Base-by-base conservation (phyloP, 257 asterid species). In the Solanum ossicruentum region DNA sequence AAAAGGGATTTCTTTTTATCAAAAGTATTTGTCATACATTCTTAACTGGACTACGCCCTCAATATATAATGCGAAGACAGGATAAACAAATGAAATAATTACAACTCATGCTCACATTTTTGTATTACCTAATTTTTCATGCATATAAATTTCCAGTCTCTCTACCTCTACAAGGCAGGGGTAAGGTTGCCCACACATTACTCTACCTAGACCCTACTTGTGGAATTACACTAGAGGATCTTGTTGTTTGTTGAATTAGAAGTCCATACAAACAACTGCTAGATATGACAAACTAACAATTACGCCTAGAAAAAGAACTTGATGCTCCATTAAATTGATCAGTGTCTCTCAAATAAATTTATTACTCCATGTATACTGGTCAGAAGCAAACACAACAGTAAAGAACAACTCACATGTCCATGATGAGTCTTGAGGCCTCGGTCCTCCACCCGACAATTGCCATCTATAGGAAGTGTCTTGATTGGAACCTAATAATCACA, bases 381-480 rank as follows among this genome's bases (percentile, higher is more conserved):
- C 43, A 51, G 18, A 82, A 75, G 66, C 47, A 66, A 18, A 83
- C 8, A 52, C 28, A 36, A 51, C 84, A 41, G 78, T 15, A 54
- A 78, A 28, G 65, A 84, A 83, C 54, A 71, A 67, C 98, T 92
- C 90, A 95, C 99, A 85, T 92, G 99, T 87, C 97, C 99, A 88
- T 95, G 98, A 84, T 95, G 99, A 84, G 98, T 92, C 95, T 95
- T 94, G 88, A 95, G 89, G 84, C 98, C 98, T 85, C 97, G 93
- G 79, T 94, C 99, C 91, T 95, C 99, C 93, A 95, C 99, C 88
- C 99, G 91, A 84, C 97, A 95, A 88, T 95, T 95, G 61, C 98
- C 97, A 89, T 95, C 99, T 61, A 94, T 91, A 86, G 91, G 92
- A 86, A 95, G 95, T 52, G 97, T 91, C 93, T 92, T 93, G 89